Base-by-base conservation (phyloP, 805 yeast species). In the Kuraishia cidri region DNA sequence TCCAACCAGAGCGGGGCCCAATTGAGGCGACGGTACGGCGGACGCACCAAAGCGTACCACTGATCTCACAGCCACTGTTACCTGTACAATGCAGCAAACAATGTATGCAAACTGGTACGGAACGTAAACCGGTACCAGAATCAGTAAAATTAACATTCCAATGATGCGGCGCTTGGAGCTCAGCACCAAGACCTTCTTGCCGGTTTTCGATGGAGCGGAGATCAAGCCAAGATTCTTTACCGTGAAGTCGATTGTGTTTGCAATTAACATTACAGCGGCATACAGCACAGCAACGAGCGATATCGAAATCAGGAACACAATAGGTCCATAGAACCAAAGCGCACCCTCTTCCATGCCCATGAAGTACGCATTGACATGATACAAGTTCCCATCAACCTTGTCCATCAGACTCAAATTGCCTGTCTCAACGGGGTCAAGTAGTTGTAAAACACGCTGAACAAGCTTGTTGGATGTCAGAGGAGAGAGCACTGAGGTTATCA, bases 31-130 rank as follows among this genome's bases (percentile, higher is more conserved):
- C 9, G 10, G 23, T n/a, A 8, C 27, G 27, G 17, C 18, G 14
- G 16, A 11, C 11, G 7, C 5, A 14, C 18, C 14, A 4, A 8
- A 14, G 6, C 27, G 8, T 10, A 10, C 21, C 7, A 15, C 22
- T 8, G 17, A 13, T 15, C 24, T 31, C 3, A 79, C 30, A 21
- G 74, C 66, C 18, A 73, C 70, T n/a, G 67, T 45, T 1, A 60
- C 42, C 49, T 85, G 95, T 2, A 80, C 66, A 8, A 74, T 18
- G 30, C 74, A 60, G 29, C 79, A 66, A 6, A 82, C 65, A 6
- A 75, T 58, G 45, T 69, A 84, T 2, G 84, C 88, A 48, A 86
- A 68, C 49, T 87, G 95, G 47, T 78, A 87, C 0, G 96, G 96
- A 10, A 84, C 57, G 47, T 78, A 81, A 16, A 79, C 55, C 20